A percentile compares a stretch with the other conserved stretches of the same genome.
Conservation (phyloP, 768 basidiomycete species). For the Lactifluus rugatus region DNA sequence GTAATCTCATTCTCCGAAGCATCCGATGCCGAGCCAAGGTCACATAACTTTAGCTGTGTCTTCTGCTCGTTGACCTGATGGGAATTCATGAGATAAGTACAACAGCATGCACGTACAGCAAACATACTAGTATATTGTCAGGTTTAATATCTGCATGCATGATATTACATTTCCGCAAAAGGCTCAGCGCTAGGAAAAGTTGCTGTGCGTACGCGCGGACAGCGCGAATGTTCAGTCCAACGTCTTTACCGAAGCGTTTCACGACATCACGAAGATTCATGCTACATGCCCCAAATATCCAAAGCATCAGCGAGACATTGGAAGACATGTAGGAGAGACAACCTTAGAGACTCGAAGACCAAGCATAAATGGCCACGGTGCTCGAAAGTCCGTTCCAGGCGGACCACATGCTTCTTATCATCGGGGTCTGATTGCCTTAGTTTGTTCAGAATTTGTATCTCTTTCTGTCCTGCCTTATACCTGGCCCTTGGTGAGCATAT, state of each 20-base stretch:
- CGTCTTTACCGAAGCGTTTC: slow-evolving; percentile 96
- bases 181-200: slow-evolving; percentile 77
- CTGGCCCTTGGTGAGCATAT: slow-evolving; percentile 32
- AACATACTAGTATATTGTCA: slow-evolving; percentile 85
- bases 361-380: slow-evolving; percentile 94
- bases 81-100: not conserved
- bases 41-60: slow-evolving; percentile 87
- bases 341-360: slow-evolving; percentile 94
- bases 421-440: slow-evolving; percentile 85
- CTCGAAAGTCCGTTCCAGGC: slow-evolving; percentile 91
- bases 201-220: slow-evolving; percentile 99
- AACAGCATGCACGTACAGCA: not conserved
- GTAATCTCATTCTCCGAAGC: slow-evolving; percentile 94
- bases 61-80: slow-evolving; percentile 88
- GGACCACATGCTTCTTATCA: slow-evolving; percentile 92
- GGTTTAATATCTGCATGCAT: slow-evolving; percentile 99
- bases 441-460: slow-evolving; percentile 81
- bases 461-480: slow-evolving; percentile 92
- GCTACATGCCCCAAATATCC: too few relatives aligned
- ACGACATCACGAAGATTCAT: slow-evolving; percentile 98
- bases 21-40: slow-evolving; percentile 95
- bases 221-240: slow-evolving; percentile 90
- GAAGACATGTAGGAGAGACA: slow-evolving; percentile 18
- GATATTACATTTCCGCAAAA: slow-evolving; percentile 81
- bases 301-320: slow-evolving; percentile 1